These are phyloP conservation scores for Thymus mandschuricus DNA, from an alignment of 257 asterid species.

Conservation along the genomic window DNA sequence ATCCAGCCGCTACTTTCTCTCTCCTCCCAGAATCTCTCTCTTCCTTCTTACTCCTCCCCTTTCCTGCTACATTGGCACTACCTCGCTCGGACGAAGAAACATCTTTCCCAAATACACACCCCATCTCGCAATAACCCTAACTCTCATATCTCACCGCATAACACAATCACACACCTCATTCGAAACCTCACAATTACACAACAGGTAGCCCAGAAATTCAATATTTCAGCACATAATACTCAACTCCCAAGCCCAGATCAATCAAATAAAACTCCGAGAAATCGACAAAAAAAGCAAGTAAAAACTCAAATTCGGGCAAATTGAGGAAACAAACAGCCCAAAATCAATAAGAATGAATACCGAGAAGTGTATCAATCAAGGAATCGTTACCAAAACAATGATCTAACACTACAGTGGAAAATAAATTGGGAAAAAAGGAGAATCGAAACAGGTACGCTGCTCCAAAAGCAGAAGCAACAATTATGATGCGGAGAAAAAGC, in stretches of 20 bases:
- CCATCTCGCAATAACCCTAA: slow-evolving; percentile 63
- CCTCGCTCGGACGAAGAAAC: slow-evolving; percentile 57
- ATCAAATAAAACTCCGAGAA: slow-evolving; percentile 19
- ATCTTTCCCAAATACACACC: slow-evolving; percentile 83
- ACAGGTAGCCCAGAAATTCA: slow-evolving; percentile 17
- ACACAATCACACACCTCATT: slow-evolving; percentile 42
- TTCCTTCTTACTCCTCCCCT: slow-evolving; percentile 46
- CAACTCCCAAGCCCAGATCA: slow-evolving; percentile 32
- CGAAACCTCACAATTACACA: slow-evolving; percentile 31
- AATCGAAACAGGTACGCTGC: slow-evolving; percentile 52
- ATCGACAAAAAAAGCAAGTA: slow-evolving; percentile 2
- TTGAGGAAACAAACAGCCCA: slow-evolving; percentile 29
- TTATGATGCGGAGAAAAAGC: slow-evolving; percentile 48
- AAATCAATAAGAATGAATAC: slow-evolving; percentile 26
- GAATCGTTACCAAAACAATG: slow-evolving; percentile 34
- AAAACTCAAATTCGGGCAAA: slow-evolving; percentile 30
- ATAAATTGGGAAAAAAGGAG: slow-evolving; percentile 33
- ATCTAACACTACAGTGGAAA: slow-evolving; percentile 28
- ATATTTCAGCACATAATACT: slow-evolving; percentile 15
- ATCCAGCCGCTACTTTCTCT: slow-evolving; percentile 58
- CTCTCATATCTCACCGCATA: slow-evolving; percentile 72
- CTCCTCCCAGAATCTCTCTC: slow-evolving; percentile 70
- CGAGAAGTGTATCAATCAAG: slow-evolving; percentile 32
- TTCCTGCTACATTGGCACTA: slow-evolving; percentile 53
- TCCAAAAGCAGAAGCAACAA: slow-evolving; percentile 61